phyloP scores from a whole-genome alignment of 495 filamentous ascomycete species.

The Thozetella sp. region DNA sequence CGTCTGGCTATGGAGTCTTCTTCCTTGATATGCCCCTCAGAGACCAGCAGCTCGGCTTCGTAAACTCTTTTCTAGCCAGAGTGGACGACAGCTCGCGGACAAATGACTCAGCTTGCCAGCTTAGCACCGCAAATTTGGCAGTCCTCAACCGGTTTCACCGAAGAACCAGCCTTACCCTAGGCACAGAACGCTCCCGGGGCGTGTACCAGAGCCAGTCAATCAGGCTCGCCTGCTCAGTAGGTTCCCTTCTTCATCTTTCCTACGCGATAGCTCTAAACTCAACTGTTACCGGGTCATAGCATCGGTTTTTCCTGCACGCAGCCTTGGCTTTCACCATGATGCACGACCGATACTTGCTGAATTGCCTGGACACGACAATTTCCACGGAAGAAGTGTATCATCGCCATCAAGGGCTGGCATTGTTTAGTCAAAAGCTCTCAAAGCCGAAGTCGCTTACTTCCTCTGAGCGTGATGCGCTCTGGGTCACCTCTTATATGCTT shows the following conservation, averaged over 20 bases:
- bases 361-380: conserved; percentile 7
- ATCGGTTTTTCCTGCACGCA: conserved; percentile 34
- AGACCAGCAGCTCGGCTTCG: conserved; percentile 6
- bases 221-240: conserved; percentile 21
- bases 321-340: conserved; percentile 32
- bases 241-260: too few species aligned
- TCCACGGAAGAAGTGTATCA: conserved; percentile 25
- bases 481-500: conserved; percentile 30
- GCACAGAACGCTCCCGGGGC: conserved; percentile 18
- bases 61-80: conserved; percentile 16
- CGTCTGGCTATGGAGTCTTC: conserved; percentile 23
- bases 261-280: conserved; percentile 3
- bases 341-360: conserved; percentile 30
- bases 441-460: conserved; percentile 17
- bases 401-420: conserved; percentile 27
- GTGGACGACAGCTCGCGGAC: conserved; percentile 6
- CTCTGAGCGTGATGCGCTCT: conserved; percentile 32
- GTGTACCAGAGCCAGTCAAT: conserved; percentile 22
- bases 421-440: conserved; percentile 34
- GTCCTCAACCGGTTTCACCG: conserved; percentile 27
- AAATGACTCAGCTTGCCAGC: conserved; percentile 11
- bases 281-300: conserved; percentile 29
- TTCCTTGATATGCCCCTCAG: conserved; percentile 15
- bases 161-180: conserved; percentile 36
- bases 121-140: conserved; percentile 20